phyloP scores from a whole-genome alignment of 2,329 filamentous ascomycete genomes.

The Hysterium pulicare region DNA sequence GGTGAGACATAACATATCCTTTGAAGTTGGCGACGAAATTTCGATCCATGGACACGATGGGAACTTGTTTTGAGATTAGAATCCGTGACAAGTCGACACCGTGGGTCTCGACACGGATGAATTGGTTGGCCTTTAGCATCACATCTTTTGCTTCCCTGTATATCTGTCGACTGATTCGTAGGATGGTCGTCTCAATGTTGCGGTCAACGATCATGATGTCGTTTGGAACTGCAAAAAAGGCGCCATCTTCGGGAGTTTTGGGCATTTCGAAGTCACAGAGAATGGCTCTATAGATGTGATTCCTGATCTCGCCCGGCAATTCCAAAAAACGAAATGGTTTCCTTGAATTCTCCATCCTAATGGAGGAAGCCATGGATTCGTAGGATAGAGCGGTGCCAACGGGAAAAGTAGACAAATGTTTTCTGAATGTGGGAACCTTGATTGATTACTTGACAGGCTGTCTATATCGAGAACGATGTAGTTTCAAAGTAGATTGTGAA shows the following conservation, averaged over 20 bases:
- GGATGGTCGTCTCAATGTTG: not conserved
- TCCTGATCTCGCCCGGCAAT: not conserved
- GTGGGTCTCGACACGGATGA: not conserved
- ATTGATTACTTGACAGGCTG: too few species aligned
- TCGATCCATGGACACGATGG: not conserved
- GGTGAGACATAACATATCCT: not conserved
- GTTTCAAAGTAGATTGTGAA: too few species aligned
- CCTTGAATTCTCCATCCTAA: not conserved
- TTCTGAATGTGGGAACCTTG: too few species aligned
- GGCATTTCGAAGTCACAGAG: not conserved
- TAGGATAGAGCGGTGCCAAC: too few species aligned
- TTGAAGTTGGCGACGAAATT: not conserved
- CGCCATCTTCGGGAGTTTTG: not conserved
- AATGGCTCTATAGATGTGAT: not conserved
- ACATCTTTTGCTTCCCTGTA: constrained; percentile 1
- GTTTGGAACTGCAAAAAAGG: not conserved
- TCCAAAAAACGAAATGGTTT: not conserved
- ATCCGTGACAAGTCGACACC: not conserved
- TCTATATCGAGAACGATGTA: too few species aligned
- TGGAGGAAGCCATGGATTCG: too few species aligned
- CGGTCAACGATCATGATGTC: not conserved
- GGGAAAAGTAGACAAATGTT: too few species aligned
- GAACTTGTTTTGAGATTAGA: not conserved
- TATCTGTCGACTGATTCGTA: not conserved
- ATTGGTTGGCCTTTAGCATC: not conserved